These are phyloP conservation scores for Leucaena leucocephala DNA, from an alignment of 306 rosid genomes.

Conservation along the genomic window DNA sequence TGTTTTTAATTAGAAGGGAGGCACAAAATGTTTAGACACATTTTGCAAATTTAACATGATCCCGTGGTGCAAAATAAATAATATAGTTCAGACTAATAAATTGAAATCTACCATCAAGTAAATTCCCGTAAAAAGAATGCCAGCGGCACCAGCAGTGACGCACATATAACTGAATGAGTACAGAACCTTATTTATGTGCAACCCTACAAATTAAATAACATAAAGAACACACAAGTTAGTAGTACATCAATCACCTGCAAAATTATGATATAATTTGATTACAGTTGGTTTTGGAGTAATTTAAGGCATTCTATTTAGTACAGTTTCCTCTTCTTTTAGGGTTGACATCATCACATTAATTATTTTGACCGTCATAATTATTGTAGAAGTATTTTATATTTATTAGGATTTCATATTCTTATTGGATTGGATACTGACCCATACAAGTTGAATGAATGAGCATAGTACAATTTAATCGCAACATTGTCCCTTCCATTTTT, in stretches of 20 bases:
- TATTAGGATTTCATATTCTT: not conserved
- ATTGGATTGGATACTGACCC: not conserved
- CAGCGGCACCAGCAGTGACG: conserved; percentile 84
- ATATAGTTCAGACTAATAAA: not conserved
- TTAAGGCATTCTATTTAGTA: not conserved
- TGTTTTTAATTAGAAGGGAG: not conserved
- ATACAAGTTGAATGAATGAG: not conserved
- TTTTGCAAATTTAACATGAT: not conserved
- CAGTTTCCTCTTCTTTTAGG: too few relatives aligned
- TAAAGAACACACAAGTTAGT: conserved; percentile 4
- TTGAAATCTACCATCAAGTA: conserved; percentile 71
- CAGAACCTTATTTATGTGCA: conserved; percentile 92
- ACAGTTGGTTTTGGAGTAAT: not conserved
- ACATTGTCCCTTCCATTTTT: too few relatives aligned
- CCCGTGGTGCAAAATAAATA: not conserved
- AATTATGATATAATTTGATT: not conserved
- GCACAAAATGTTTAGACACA: conserved; percentile 8
- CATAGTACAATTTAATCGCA: not conserved
- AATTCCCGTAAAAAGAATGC: conserved; percentile 71
- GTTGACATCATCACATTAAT: not conserved
- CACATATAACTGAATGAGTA: conserved; percentile 87
- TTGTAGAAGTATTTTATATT: not conserved
- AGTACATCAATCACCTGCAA: not conserved
- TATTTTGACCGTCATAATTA: not conserved
- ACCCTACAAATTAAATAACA: conserved; percentile 44